Evolutionary conservation across 768 basidiomycete species (phyloP).

Genomic region (Podaxis pistillaris): DNA sequence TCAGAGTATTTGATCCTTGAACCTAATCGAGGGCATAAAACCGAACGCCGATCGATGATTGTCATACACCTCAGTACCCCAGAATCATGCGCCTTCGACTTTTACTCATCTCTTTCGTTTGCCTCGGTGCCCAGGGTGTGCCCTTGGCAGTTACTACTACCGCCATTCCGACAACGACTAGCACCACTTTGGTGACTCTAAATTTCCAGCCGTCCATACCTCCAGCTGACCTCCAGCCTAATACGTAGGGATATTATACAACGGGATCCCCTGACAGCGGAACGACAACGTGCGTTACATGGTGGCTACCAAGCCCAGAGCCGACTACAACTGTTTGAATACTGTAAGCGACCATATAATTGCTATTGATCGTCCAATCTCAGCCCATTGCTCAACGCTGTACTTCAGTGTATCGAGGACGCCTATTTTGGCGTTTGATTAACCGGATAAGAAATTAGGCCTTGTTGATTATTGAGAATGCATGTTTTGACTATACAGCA

Average conservation of each 20-base stretch:
- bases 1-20: background rate
- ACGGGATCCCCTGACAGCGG: background rate
- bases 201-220: background rate
- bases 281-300: background rate
- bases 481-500: slow-evolving; percentile 8
- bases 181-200: background rate
- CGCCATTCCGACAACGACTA: background rate
- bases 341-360: background rate
- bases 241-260: background rate
- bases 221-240: background rate
- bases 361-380: background rate
- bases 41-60: background rate
- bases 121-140: background rate
- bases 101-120: background rate
- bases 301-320: background rate
- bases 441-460: background rate
- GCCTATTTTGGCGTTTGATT: background rate
- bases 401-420: background rate
- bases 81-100: background rate
- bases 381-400: background rate
- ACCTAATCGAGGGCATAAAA: background rate
- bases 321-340: background rate
- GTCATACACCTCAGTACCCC: background rate
- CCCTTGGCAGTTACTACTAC: background rate
- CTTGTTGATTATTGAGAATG: background rate